Conservation (phyloP, 129 eudicot species). For the Calendula officinalis region DNA sequence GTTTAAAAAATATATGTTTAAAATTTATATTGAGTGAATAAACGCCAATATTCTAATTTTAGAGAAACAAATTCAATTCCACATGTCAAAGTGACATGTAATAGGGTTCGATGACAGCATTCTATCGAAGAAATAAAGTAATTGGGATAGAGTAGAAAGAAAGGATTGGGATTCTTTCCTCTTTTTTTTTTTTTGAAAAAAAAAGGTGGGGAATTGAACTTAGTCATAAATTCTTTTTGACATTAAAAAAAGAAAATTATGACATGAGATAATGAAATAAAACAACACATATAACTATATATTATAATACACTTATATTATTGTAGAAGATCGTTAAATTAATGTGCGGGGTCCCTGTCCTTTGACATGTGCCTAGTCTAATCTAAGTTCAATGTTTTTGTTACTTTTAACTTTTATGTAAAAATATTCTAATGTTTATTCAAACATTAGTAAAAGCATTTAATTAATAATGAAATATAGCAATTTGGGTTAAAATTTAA, state of each 20-base stretch:
- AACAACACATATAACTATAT: not conserved
- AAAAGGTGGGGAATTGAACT: constrained; percentile 11
- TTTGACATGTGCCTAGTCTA: too few relatives aligned
- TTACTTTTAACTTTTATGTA: too few relatives aligned
- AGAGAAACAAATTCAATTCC: not conserved
- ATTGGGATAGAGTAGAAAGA: constrained; percentile 1
- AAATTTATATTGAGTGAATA: not conserved
- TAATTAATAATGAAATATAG: too few relatives aligned
- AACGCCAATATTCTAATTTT: not conserved
- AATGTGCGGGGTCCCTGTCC: too few relatives aligned
- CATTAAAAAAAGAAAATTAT: not conserved
- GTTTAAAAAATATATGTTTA: not conserved
- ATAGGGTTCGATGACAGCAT: constrained; percentile 5
- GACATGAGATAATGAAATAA: constrained; percentile 8
- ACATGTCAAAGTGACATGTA: not conserved
- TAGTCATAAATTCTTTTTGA: constrained; percentile 10
- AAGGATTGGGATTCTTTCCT: constrained; percentile 8
- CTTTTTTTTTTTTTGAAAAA: not conserved
- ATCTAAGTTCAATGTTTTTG: too few relatives aligned
- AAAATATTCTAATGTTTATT: too few relatives aligned
- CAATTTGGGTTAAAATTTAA: too few relatives aligned
- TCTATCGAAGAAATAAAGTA: constrained; percentile 8
- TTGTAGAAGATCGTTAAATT: too few relatives aligned
- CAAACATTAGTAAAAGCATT: too few relatives aligned
- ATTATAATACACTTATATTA: not conserved